Percentiles rank a stretch among this genome's conserved stretches.
These are phyloP conservation scores for Zygnema cylindricum DNA, from an alignment of 139 green algal species.

Conservation along the genomic window DNA sequence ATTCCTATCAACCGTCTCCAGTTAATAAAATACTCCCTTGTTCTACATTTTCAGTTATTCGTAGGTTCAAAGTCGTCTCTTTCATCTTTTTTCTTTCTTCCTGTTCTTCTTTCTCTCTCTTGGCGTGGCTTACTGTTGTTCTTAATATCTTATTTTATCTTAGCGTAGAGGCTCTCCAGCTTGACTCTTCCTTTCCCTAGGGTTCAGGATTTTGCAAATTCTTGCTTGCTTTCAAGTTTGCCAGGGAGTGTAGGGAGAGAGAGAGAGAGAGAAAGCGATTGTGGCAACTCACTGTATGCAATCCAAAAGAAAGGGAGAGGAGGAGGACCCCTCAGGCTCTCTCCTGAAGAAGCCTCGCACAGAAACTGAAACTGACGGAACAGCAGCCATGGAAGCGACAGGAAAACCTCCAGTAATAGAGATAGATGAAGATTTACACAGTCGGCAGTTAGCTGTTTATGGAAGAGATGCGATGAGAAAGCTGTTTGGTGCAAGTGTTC, in stretches of 20 bases:
- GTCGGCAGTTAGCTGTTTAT: slow-evolving; percentile 96
- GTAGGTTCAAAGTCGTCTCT: too few relatives aligned
- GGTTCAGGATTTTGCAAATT: too few relatives aligned
- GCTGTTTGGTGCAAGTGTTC: slow-evolving; percentile 81
- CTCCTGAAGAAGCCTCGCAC: not conserved
- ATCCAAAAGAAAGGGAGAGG: not conserved
- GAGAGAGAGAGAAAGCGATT: not conserved
- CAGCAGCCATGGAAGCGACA: not conserved
- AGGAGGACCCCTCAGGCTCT: not conserved
- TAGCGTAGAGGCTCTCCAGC: too few relatives aligned
- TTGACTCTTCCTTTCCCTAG: too few relatives aligned
- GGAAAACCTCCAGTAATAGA: slow-evolving; percentile 36
- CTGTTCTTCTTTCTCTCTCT: too few relatives aligned
- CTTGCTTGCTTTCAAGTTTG: too few relatives aligned
- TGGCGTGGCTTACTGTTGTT: too few relatives aligned
- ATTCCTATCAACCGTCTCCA: too few relatives aligned
- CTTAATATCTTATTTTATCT: too few relatives aligned
- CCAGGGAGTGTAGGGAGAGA: not conserved
- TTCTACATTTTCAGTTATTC: too few relatives aligned
- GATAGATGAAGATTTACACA: slow-evolving; percentile 98
- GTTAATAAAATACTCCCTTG: too few relatives aligned
- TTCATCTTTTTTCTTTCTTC: too few relatives aligned
- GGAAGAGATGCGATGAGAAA: slow-evolving; percentile 90
- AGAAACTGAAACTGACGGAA: not conserved
- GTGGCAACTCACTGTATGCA: not conserved